Conservation (phyloP, 2,329 filamentous ascomycete genomes). For the Exserohilum turcica region DNA sequence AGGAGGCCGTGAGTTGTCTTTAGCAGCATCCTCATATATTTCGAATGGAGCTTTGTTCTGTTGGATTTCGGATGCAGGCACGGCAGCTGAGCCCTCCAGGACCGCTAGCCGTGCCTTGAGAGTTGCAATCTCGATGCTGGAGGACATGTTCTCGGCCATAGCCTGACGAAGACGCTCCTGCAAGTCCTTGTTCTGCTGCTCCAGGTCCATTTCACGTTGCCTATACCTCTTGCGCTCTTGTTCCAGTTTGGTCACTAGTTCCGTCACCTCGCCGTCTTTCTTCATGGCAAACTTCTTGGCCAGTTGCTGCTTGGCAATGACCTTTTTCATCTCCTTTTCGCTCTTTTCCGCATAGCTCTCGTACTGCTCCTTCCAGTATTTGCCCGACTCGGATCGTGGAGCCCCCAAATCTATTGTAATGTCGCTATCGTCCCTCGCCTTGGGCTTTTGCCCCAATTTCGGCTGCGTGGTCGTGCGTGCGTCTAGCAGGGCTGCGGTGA, state of each 20-base stretch:
- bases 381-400: slow-evolving; percentile 74
- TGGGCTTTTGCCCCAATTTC: slow-evolving; percentile 37
- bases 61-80: slow-evolving; percentile 21
- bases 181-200: slow-evolving; percentile 59
- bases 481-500: slow-evolving; percentile 53
- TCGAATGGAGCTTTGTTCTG: slow-evolving; percentile 31
- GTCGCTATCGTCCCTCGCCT: slow-evolving; percentile 60
- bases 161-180: slow-evolving; percentile 45
- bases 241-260: slow-evolving; percentile 68
- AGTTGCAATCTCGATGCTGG: slow-evolving; percentile 41
- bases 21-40: slow-evolving; percentile 41
- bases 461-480: slow-evolving; percentile 49
- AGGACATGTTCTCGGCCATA: slow-evolving; percentile 40
- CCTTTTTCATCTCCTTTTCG: slow-evolving; percentile 73
- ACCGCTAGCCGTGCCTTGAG: slow-evolving; percentile 41
- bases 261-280: slow-evolving; percentile 73
- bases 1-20: slow-evolving; percentile 19
- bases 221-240: slow-evolving; percentile 70
- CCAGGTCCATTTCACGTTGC: slow-evolving; percentile 68
- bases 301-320: slow-evolving; percentile 78
- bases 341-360: slow-evolving; percentile 74
- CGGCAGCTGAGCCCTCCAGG: slow-evolving; percentile 32
- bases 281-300: slow-evolving; percentile 79
- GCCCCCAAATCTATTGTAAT: slow-evolving; percentile 73
- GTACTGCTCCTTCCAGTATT: slow-evolving; percentile 81